These are phyloP conservation scores for Xenoacremonium recifei DNA, from an alignment of 2,329 filamentous ascomycete species.

Conservation along the genomic window DNA sequence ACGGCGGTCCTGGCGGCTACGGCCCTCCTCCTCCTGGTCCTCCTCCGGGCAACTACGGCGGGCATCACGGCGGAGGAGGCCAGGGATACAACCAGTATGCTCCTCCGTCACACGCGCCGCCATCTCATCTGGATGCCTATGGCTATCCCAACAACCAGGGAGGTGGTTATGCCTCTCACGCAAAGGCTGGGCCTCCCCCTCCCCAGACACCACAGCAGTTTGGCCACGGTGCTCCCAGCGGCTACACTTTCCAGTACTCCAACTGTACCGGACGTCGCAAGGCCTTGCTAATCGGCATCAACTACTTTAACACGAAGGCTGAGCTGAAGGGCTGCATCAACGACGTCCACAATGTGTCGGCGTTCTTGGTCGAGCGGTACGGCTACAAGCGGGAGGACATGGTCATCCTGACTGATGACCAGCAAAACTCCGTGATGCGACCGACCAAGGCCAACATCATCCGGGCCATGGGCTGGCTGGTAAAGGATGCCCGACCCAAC, in stretches of 20 bases:
- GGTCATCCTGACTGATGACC: conserved; percentile 76
- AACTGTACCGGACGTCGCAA: conserved; percentile 72
- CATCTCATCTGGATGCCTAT: conserved; percentile 43
- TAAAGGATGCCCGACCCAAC: conserved; percentile 68
- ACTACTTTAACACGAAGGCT: conserved; percentile 72
- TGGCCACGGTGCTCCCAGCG: conserved; percentile 65
- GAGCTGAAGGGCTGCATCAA: conserved; percentile 79
- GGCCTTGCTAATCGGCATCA: conserved; percentile 76
- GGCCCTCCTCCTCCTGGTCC: conserved; percentile 19
- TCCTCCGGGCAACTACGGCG: conserved; percentile 16
- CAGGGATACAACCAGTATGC: conserved; percentile 25
- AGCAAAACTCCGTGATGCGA: conserved; percentile 65
- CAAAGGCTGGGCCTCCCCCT: conserved; percentile 39
- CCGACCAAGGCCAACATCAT: conserved; percentile 76
- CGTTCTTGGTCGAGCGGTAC: conserved; percentile 66
- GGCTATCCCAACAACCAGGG: conserved; percentile 41
- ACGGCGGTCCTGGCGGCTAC: conserved; percentile 15
- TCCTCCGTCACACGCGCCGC: conserved; percentile 39
- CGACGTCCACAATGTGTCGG: conserved; percentile 74
- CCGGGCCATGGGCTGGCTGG: conserved; percentile 73
- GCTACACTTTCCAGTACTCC: conserved; percentile 74
- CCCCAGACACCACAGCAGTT: conserved; percentile 55
- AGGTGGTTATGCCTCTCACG: conserved; percentile 24
- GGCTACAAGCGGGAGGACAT: conserved; percentile 76
- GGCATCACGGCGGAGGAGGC: conserved; percentile 15